These are phyloP conservation scores for Debaryomycetaceae sp. DNA, from an alignment of 1,139 yeast species.

Conservation along the genomic window DNA sequence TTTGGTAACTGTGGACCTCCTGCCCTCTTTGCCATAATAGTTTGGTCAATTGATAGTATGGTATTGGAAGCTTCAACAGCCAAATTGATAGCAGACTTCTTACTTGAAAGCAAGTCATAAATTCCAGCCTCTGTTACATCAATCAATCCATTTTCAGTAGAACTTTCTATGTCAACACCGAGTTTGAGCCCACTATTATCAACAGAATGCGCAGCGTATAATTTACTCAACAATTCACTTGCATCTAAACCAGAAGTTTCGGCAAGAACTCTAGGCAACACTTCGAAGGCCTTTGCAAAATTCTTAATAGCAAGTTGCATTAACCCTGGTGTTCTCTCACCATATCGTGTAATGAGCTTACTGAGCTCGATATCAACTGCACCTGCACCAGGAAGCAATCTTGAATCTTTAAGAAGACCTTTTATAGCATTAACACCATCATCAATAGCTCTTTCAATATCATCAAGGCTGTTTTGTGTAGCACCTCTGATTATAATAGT, in stretches of 20 bases:
- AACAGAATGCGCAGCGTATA: slow-evolving; percentile 78
- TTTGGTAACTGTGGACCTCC: slow-evolving; percentile 95
- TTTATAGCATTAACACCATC: slow-evolving; percentile 94
- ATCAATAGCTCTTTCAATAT: slow-evolving; percentile 93
- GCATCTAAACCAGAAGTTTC: slow-evolving; percentile 94
- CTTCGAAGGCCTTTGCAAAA: slow-evolving; percentile 93
- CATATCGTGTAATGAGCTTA: slow-evolving; percentile 72
- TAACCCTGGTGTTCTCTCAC: slow-evolving; percentile 92
- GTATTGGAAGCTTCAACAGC: slow-evolving; percentile 97
- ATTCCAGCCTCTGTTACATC: slow-evolving; percentile 71
- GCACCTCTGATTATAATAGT: slow-evolving; percentile 96
- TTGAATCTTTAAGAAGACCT: slow-evolving; percentile 75
- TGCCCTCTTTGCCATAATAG: slow-evolving; percentile 91
- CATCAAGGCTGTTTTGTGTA: slow-evolving; percentile 91
- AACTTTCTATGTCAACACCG: slow-evolving; percentile 76
- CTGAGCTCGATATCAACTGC: slow-evolving; percentile 92
- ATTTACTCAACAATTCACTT: slow-evolving; percentile 78
- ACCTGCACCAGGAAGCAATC: slow-evolving; percentile 94
- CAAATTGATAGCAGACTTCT: slow-evolving; percentile 82
- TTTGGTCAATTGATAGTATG: slow-evolving; percentile 84
- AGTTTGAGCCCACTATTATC: slow-evolving; percentile 33
- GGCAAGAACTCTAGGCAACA: slow-evolving; percentile 86
- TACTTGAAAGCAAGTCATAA: slow-evolving; percentile 75
- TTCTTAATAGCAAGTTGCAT: slow-evolving; percentile 91
- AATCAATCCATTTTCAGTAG: slow-evolving; percentile 60